Conservation (phyloP, 1,284 basidiomycete species). For the Cutaneotrichosporon sp. region DNA sequence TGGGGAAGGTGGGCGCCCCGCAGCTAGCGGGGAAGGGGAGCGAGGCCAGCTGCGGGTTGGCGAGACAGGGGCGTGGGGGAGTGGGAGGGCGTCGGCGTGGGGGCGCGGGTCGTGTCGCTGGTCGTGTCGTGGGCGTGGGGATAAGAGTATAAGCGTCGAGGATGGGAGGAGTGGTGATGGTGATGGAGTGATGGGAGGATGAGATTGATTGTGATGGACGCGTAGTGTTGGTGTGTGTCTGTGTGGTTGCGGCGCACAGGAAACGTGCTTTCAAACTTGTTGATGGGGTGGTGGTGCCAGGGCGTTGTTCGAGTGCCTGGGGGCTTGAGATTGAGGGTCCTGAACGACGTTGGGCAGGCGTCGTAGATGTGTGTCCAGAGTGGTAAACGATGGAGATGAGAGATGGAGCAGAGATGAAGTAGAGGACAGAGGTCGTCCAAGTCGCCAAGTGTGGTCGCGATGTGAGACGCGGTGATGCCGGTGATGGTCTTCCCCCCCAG, state of each 20-base stretch:
- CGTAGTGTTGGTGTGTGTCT: background rate
- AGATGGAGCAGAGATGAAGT: too few relatives aligned
- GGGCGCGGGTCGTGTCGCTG: background rate
- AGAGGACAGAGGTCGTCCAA: too few relatives aligned
- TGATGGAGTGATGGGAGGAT: background rate
- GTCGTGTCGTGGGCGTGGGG: background rate
- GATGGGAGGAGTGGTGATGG: background rate
- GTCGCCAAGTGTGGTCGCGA: too few relatives aligned
- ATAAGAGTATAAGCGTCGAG: background rate
- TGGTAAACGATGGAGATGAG: too few relatives aligned
- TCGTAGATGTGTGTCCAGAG: too few relatives aligned
- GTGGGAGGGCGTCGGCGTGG: background rate
- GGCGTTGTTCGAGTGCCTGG: background rate
- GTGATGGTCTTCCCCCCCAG: too few relatives aligned
- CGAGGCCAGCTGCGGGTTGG: conserved; percentile 7
- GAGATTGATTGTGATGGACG: background rate
- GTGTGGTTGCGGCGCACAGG: background rate
- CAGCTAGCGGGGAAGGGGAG: conserved; percentile 5
- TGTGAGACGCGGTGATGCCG: too few relatives aligned
- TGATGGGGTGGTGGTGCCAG: background rate
- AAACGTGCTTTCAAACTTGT: background rate
- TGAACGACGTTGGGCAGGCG: too few relatives aligned
- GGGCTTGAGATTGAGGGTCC: too few relatives aligned
- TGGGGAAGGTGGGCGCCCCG: conserved; percentile 7
- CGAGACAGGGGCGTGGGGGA: background rate